Evolutionary conservation across 305 asterid genomes (phyloP), one percentile per base, ranked within the genome.

Genomic region (Rubia peregrina): DNA sequence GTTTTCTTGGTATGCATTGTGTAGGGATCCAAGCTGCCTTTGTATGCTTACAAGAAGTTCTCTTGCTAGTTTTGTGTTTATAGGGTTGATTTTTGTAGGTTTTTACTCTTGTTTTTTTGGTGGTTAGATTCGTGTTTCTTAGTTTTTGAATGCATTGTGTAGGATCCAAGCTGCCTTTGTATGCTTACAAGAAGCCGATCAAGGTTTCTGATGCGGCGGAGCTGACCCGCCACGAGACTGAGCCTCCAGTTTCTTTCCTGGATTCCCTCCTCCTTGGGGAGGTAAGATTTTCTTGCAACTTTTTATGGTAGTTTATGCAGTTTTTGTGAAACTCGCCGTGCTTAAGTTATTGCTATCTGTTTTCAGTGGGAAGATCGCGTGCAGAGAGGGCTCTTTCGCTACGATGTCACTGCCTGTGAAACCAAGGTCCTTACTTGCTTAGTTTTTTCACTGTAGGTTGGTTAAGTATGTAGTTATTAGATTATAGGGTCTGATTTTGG

Each of bases 381-480:
- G 90, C 90, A 85, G 78, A 84, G 90, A 74, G 98, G 98, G 14
- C 93, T 92, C 80, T 92, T 92, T 74, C 92, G 95, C 75, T 92
- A 92, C 76, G 98, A 92, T 74, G 98, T 92, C 82, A 89, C 98
- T 79, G 87, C 96, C 74, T 88, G 98, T 76, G 91, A 88, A 78
- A 92, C 96, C 71, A 92, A 90, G 93, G 96, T 91, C 60, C 59
- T 40, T 62, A 30, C 71, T n/a, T 36, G 6, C 21, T 30, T 22
- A n/a, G 61, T 43, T 22, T 65, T 72, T 71, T 43, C 30, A 53
- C 6, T 19, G 30, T 19, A 51, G 72, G 6, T 11, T 36, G 55
- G 19, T 55, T 55, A 7, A 61, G 33, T 21, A 9, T 19, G 9
- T 38, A 40, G 7, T 17, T 68, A 56, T 16, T 22, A n/a, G 71